Percentiles rank a stretch among this genome's conserved stretches.
Conservation (phyloP, 2,329 filamentous ascomycete species). For the Colletotrichum agaves region DNA sequence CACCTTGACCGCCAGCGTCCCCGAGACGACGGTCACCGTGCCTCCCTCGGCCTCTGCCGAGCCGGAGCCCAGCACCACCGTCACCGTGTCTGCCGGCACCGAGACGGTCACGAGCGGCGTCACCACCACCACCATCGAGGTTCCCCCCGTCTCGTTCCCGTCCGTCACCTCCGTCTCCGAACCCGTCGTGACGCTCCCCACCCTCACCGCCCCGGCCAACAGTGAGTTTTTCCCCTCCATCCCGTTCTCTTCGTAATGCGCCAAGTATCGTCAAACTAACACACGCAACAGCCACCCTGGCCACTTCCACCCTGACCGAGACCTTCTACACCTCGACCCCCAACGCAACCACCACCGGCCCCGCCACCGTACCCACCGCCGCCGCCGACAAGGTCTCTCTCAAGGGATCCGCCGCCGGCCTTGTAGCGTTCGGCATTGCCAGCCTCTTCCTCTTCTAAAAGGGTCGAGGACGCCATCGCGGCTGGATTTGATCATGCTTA, state of each 20-base stretch:
- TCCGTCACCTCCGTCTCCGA: conserved; percentile 7
- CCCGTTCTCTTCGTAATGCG: rapidly evolving
- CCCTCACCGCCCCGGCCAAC: conserved; percentile 14
- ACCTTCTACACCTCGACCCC: conserved; percentile 37
- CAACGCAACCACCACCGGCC: conserved; percentile 43
- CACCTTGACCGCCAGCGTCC: conserved; percentile 32
- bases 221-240: neutral
- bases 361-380: conserved; percentile 46
- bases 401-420: conserved; percentile 48
- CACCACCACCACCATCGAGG: conserved; percentile 26
- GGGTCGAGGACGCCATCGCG: too few relatives aligned
- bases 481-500: neutral
- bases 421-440: conserved; percentile 52
- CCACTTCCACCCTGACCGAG: conserved; percentile 25
- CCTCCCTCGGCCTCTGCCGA: conserved; percentile 2
- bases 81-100: conserved; percentile 31
- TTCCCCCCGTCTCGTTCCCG: conserved; percentile 16
- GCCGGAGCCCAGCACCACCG: conserved; percentile 2
- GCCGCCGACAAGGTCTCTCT: conserved; percentile 40
- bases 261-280: neutral
- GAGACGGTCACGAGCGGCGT: conserved; percentile 15
- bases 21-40: conserved; percentile 35
- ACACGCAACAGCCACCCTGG: conserved; percentile 17
- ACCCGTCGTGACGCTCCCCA: conserved; percentile 19
- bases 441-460: conserved; percentile 48